Evolutionary conservation across 371 early-diverging fungal genomes (phyloP).

Genomic region (Mortierella sp.): DNA sequence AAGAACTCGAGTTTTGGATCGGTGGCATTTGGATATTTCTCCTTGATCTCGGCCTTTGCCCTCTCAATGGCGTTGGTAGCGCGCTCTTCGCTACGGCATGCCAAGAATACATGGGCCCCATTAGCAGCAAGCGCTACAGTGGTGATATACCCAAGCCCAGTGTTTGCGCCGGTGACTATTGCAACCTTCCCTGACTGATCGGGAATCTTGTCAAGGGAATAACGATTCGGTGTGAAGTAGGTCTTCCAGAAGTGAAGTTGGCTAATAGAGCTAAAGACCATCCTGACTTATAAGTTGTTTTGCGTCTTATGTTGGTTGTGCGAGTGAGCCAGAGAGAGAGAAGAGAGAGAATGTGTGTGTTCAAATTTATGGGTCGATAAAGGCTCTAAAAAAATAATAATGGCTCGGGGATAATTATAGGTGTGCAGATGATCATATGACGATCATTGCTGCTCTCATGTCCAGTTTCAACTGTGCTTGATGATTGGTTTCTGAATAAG

Average conservation of each 20-base stretch:
- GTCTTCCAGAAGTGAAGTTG: slow-evolving; percentile 59
- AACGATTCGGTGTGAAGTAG: slow-evolving; percentile 21
- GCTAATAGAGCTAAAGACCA: too few species aligned
- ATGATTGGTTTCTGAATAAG: too few species aligned
- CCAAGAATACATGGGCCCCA: slow-evolving; percentile 68
- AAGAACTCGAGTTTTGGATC: slow-evolving; percentile 63
- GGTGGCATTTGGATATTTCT: slow-evolving; percentile 17
- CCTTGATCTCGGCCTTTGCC: slow-evolving; percentile 58
- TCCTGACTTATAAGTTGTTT: too few species aligned
- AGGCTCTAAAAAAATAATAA: too few species aligned
- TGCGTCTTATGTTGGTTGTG: too few species aligned
- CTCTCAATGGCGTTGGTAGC: slow-evolving; percentile 61
- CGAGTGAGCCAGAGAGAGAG: too few species aligned
- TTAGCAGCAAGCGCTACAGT: slow-evolving; percentile 68
- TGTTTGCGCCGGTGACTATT: slow-evolving; percentile 82
- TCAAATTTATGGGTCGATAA: too few species aligned
- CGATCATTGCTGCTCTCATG: too few species aligned
- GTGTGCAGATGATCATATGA: too few species aligned
- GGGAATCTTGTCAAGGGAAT: slow-evolving; percentile 63
- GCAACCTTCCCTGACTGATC: slow-evolving; percentile 71
- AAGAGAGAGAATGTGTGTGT: too few species aligned
- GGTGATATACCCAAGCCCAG: slow-evolving; percentile 76
- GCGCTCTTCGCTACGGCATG: slow-evolving; percentile 66
- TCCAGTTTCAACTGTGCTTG: too few species aligned
- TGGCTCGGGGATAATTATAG: too few species aligned